Percentiles rank a stretch among this genome's conserved stretches.
phyloP scores from a whole-genome alignment of 192 early-diverging fungal genomes.

The Coemansia pectinata region DNA sequence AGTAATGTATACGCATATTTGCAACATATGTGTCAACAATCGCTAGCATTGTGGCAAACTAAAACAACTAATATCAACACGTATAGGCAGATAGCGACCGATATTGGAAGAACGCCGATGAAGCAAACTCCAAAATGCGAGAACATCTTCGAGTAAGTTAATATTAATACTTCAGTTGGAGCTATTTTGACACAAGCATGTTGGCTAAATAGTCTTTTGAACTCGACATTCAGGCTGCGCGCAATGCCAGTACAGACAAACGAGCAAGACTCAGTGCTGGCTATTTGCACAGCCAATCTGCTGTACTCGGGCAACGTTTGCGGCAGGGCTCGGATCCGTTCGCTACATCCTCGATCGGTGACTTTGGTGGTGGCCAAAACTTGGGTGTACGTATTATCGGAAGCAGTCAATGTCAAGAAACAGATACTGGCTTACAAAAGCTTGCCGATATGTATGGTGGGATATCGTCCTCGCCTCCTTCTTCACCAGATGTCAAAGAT shows the following conservation, averaged over 20 bases:
- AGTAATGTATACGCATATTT: not conserved
- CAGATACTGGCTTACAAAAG: not conserved
- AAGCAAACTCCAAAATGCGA: slow-evolving; percentile 68
- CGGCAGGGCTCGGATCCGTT: slow-evolving; percentile 22
- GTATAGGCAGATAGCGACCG: slow-evolving; percentile 67
- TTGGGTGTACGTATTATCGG: slow-evolving; percentile 13
- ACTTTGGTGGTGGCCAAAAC: not conserved
- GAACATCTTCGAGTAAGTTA: slow-evolving; percentile 63
- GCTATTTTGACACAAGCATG: slow-evolving; percentile 31
- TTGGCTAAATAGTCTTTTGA: slow-evolving; percentile 43
- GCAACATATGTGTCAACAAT: not conserved
- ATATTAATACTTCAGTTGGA: slow-evolving; percentile 56
- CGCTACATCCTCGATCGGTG: slow-evolving; percentile 15
- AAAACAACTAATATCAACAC: not conserved
- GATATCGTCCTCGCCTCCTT: not conserved
- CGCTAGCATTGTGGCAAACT: not conserved
- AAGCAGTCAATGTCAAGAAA: not conserved
- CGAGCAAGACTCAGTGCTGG: not conserved
- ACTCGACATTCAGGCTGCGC: slow-evolving; percentile 49
- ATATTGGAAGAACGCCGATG: slow-evolving; percentile 81
- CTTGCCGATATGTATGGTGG: not conserved
- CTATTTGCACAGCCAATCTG: not conserved
- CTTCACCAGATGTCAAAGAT: not conserved
- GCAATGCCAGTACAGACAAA: not conserved
- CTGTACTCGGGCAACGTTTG: slow-evolving; percentile 10